A percentile compares a stretch with the other conserved stretches of the same genome.
phyloP scores from a whole-genome alignment of 805 yeast genomes.

The Nakazawaea holstii region DNA sequence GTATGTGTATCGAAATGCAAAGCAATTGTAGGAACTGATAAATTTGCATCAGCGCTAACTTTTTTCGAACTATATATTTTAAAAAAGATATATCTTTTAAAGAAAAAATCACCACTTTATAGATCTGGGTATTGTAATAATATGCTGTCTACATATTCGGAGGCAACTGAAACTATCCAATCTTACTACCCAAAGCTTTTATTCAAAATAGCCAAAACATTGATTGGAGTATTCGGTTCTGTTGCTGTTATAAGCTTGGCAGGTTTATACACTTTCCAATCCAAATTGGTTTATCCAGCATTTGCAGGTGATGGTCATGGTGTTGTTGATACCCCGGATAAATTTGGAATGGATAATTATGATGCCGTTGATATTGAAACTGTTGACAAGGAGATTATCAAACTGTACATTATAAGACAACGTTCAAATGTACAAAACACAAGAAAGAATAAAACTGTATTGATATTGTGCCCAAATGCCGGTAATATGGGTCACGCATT shows the following conservation, averaged over 20 bases:
- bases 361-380: conserved; percentile 59
- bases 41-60: no score
- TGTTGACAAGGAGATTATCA: conserved; percentile 61
- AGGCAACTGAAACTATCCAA: background rate
- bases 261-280: conserved; percentile 59
- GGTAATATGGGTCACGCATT: conserved; percentile 92
- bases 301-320: conserved; percentile 68
- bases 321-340: conserved; percentile 72
- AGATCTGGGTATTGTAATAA: no score
- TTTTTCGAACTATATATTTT: no score
- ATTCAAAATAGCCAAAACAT: conserved; percentile 3
- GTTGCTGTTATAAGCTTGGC: conserved; percentile 36
- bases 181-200: background rate
- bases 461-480: conserved; percentile 87
- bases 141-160: background rate
- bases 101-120: no score
- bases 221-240: conserved; percentile 7
- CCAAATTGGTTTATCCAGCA: conserved; percentile 76
- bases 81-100: no score
- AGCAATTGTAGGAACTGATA: no score
- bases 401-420: conserved; percentile 51
- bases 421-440: conserved; percentile 13
- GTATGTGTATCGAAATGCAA: background rate
- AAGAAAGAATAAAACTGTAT: conserved; percentile 61
- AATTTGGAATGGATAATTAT: conserved; percentile 54